Evolutionary conservation across 805 yeast genomes (phyloP), one percentile per base, ranked within the genome.

Genomic region (Kuraishia molischiana): DNA sequence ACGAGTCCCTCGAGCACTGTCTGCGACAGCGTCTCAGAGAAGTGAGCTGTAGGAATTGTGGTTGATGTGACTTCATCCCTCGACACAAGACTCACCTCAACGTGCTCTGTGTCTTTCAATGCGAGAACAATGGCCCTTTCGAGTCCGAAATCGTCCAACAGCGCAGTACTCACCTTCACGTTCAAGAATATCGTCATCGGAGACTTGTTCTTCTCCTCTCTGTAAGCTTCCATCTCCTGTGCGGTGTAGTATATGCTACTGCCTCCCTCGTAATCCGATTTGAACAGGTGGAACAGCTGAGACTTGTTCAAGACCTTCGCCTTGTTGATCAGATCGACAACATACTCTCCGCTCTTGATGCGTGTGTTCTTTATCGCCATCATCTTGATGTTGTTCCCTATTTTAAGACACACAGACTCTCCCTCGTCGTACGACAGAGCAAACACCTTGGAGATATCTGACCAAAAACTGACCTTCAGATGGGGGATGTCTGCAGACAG

Each of bases 261-360:
- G 6, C 59, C 51, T 40, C 43, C 59, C 11, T 47, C 40, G 13
- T 56, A 43, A 21, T 49, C 44, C 3, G 74, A 64, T 45, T 71
- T 75, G 65, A 90, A 90, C 24, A 90, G 60, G 60, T 89, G 96
- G 59, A 89, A 86, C 3, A 95, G 89, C 35, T 86, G 82, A 1
- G 78, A 72, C 51, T 90, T 89, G 51, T 77, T 76, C 38, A 89
- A 64, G 17, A 85, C 71, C 43, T 74, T 76, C 0, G 95, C 82
- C 53, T 84, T 80, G 41, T 77, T 74, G 4, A 80, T 52, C 28
- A 77, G 59, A 37, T 74, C 77, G 34, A 44, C 45, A 26, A 43
- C 24, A 19, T 29, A 19, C 15, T 19, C 18, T 4, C 32, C 37
- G 24, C 19, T 19, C 8, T 21, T 28, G 26, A 35, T 5, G 5